Evolutionary conservation across 176 grass and related monocot species (phyloP), one percentile per base, ranked within the genome.

Genomic region (Carex parvula): DNA sequence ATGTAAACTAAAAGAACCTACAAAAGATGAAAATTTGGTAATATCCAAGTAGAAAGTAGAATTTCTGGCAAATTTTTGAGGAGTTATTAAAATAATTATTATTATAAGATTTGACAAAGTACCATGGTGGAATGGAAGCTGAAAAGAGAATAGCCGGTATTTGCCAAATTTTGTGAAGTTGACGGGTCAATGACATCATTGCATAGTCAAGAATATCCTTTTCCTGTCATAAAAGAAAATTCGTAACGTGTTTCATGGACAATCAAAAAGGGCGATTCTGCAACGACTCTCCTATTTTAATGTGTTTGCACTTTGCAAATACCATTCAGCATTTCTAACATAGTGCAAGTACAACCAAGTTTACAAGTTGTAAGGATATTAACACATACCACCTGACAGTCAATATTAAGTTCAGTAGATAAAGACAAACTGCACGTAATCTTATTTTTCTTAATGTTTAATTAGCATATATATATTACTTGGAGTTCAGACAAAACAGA

Each of bases 141-240:
- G 94, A 85, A 0, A 81, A 68, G 83, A 97, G 92, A 78, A 97
- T 80, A n/a, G 89, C 89, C 81, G 79, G 89, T 79, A 97, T 86
- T 79, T 88, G 85, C 87, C 92, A 97, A 64, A 97, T 53, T 83
- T 91, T 85, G 29, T 91, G 79, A 18, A 81, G 89, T 86, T 97
- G 88, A 88, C 37, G 78, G 37, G 53, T 69, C 78, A 93, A 52
- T 77, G 74, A 85, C 46, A 88, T 71, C 44, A 37, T 82, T 35
- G 80, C 79, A 86, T 94, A 98, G 22, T 90, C 90, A 86, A 90
- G 79, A 89, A 98, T 98, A 66, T 94, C 89, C 7, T 71, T 91
- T 83, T 93, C 92, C 95, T 94, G 86, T 80, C 61, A 57, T 48
- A 87, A 48, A 88, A 69, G 69, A 79, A n/a, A 84, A 17, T 18